These are phyloP conservation scores for Tolypocladium ophioglossoides DNA, from an alignment of 2,329 filamentous ascomycete species.

Conservation along the genomic window DNA sequence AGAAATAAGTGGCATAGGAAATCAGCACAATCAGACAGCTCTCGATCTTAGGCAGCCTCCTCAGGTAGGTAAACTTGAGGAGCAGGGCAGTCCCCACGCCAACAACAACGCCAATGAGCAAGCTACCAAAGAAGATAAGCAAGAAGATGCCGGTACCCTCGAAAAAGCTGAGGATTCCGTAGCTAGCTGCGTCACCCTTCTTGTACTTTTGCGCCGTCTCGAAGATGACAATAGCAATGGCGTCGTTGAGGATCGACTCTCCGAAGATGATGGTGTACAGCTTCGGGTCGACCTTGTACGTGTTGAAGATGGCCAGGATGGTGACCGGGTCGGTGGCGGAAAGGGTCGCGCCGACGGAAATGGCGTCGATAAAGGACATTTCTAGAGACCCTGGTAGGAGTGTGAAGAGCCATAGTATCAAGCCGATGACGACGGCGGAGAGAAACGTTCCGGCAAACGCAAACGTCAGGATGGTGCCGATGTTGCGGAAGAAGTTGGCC, in stretches of 20 bases:
- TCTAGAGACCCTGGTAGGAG: slow-evolving; percentile 72
- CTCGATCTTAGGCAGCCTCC: slow-evolving; percentile 91
- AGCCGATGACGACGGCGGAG: slow-evolving; percentile 85
- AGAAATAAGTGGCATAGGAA: slow-evolving; percentile 94
- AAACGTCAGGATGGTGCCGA: slow-evolving; percentile 93
- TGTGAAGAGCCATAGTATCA: slow-evolving; percentile 84
- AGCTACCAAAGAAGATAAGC: slow-evolving; percentile 87
- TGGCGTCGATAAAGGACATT: slow-evolving; percentile 89
- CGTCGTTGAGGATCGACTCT: slow-evolving; percentile 96
- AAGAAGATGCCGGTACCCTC: slow-evolving; percentile 92
- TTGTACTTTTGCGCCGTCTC: slow-evolving; percentile 94
- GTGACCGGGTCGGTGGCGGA: slow-evolving; percentile 97
- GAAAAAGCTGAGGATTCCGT: slow-evolving; percentile 74
- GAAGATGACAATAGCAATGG: slow-evolving; percentile 96
- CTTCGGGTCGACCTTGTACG: slow-evolving; percentile 98
- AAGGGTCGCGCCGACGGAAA: slow-evolving; percentile 90
- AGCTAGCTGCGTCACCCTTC: slow-evolving; percentile 57
- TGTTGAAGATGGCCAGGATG: slow-evolving; percentile 96
- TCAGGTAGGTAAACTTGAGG: slow-evolving; percentile 89
- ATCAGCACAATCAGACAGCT: slow-evolving; percentile 90
- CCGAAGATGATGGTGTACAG: slow-evolving; percentile 98
- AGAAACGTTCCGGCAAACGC: slow-evolving; percentile 96
- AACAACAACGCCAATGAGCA: slow-evolving; percentile 79
- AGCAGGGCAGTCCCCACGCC: slow-evolving; percentile 80
- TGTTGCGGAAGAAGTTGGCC: slow-evolving; percentile 98